These are phyloP conservation scores for Plasmodium chabaudi DNA, from an alignment of 169 alveolate genomes.

Conservation along the genomic window DNA sequence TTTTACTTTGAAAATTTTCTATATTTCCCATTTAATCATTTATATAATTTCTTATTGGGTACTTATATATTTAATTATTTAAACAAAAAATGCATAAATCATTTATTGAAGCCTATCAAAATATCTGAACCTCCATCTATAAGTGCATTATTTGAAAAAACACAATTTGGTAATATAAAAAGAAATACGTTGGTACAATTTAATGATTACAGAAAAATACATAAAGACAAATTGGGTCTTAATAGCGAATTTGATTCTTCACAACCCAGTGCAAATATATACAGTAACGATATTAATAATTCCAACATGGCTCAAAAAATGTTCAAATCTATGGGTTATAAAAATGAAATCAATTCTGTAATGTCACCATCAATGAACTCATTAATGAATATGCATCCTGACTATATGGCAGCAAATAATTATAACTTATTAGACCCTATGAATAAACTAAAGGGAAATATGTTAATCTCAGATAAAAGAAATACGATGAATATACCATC, in stretches of 20 bases:
- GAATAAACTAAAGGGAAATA: slow-evolving; percentile 6
- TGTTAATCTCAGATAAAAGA: slow-evolving; percentile 12
- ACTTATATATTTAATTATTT: slow-evolving; percentile 50
- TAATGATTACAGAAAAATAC: slow-evolving; percentile 29
- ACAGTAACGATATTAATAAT: slow-evolving; percentile 6
- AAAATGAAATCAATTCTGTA: no score
- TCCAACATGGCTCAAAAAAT: slow-evolving; percentile 10
- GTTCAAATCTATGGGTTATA: slow-evolving; percentile 1
- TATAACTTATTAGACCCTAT: background rate
- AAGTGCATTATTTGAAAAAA: slow-evolving; percentile 49
- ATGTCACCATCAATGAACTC: no score
- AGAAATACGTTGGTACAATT: slow-evolving; percentile 14
- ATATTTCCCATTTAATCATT: slow-evolving; percentile 50
- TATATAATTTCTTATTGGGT: slow-evolving; percentile 60
- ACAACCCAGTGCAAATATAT: background rate
- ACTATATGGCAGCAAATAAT: no score
- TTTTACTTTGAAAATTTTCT: slow-evolving; percentile 63
- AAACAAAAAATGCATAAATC: slow-evolving; percentile 35
- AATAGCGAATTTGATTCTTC: slow-evolving; percentile 1
- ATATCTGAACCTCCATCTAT: slow-evolving; percentile 38
- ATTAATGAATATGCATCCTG: no score
- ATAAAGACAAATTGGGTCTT: slow-evolving; percentile 20
- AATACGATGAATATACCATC: background rate
- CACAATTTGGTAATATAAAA: slow-evolving; percentile 40
- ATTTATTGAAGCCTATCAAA: slow-evolving; percentile 62